A percentile compares a stretch with the other conserved stretches of the same genome.
Evolutionary conservation across 768 basidiomycete genomes (phyloP).

Genomic region (Naganishia vaughanmartiniae): DNA sequence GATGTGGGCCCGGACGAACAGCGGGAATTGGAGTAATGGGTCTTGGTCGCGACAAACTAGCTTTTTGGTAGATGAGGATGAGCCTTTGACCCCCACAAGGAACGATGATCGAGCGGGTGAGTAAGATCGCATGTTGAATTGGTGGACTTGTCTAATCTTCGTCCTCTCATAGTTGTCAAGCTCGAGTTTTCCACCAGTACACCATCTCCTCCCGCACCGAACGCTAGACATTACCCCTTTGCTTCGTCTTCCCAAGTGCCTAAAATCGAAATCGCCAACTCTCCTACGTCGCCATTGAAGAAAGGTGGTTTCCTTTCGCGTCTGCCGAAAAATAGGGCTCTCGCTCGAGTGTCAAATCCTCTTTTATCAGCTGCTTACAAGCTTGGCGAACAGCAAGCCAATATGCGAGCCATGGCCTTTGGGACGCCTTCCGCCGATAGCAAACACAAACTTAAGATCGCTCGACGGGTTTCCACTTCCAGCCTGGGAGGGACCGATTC

Average conservation of each 20-base stretch:
- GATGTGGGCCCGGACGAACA: constrained; percentile 30
- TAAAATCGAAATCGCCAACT: constrained; percentile 9
- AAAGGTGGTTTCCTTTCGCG: constrained; percentile 20
- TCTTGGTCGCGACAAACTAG: constrained; percentile 19
- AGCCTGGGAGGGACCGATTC: constrained; percentile 48
- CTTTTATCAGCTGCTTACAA: constrained; percentile 45
- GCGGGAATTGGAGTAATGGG: constrained; percentile 30
- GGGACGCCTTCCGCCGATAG: constrained; percentile 39
- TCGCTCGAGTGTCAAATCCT: constrained; percentile 48
- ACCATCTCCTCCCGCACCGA: constrained; percentile 27
- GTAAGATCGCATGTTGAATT: background rate
- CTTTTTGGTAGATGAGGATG: constrained; percentile 22
- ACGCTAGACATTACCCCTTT: constrained; percentile 30
- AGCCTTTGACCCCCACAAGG: constrained; percentile 32
- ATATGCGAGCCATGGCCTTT: background rate
- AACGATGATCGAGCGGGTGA: constrained; percentile 27
- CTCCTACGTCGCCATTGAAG: constrained; percentile 25
- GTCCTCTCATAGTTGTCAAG: background rate
- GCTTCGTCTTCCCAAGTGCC: background rate
- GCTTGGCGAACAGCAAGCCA: constrained; percentile 31
- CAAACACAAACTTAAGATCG: constrained; percentile 29
- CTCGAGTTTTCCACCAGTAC: constrained; percentile 29
- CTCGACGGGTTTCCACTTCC: constrained; percentile 27
- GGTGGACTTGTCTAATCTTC: background rate
- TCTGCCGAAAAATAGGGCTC: constrained; percentile 34